Conservation (phyloP, 2,329 filamentous ascomycete species). For the Fusarium setosum region DNA sequence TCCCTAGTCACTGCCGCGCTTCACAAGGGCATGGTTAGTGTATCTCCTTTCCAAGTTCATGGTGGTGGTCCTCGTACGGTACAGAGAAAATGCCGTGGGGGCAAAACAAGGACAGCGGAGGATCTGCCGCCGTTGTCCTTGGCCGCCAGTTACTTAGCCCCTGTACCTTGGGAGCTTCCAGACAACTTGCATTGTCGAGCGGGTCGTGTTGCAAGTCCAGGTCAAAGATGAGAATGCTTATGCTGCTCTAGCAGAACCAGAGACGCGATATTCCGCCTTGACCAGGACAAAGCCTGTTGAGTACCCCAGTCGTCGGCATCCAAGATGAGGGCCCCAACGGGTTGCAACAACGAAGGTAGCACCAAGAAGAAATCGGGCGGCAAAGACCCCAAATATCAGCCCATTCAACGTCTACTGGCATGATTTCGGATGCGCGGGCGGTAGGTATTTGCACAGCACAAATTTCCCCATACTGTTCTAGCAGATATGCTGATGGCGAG, state of each 20-base stretch:
- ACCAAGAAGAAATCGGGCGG: conserved; percentile 7
- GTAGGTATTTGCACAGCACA: conserved; percentile 1
- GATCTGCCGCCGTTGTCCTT: conserved; percentile 19
- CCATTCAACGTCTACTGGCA: conserved; percentile 14
- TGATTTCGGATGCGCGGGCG: conserved; percentile 21
- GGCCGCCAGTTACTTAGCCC: conserved; percentile 6
- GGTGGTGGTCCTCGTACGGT: not conserved
- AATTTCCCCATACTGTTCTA: conserved; percentile 8
- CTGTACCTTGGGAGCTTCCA: conserved; percentile 22
- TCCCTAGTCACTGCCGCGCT: conserved; percentile 9
- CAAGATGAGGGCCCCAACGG: not conserved
- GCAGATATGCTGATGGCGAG: conserved; percentile 1
- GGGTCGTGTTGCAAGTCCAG: conserved; percentile 17
- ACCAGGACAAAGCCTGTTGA: conserved; percentile 1
- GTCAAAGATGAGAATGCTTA: conserved; percentile 10
- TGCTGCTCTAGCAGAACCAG: conserved; percentile 6
- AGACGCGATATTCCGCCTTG: not conserved
- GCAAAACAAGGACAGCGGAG: conserved; percentile 6
- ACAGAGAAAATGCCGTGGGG: not conserved
- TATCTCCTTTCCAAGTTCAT: not conserved
- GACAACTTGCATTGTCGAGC: conserved; percentile 15
- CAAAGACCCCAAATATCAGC: conserved; percentile 14
- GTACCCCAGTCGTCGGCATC: not conserved
- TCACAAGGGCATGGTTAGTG: not conserved
- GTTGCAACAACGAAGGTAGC: not conserved